Percentiles rank a stretch among this genome's conserved stretches.
phyloP scores from a whole-genome alignment of 2,329 filamentous ascomycete genomes.

The Fusarium piperis region DNA sequence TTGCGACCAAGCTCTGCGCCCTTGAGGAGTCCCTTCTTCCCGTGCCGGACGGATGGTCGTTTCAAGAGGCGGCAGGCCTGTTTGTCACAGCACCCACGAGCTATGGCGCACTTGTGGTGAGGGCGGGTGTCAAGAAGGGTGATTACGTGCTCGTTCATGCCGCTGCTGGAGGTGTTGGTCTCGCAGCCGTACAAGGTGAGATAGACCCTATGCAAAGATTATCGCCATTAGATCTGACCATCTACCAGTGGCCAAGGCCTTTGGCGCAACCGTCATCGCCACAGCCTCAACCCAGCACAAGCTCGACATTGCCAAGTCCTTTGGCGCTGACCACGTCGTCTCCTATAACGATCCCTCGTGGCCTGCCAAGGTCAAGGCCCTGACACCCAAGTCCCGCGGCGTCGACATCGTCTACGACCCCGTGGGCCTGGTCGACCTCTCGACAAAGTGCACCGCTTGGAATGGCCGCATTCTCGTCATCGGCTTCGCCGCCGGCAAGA shows the following conservation, averaged over 20 bases:
- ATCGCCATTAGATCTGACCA: not conserved
- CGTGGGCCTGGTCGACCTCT: conserved; percentile 87
- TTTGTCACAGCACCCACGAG: conserved; percentile 93
- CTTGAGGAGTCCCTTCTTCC: conserved; percentile 74
- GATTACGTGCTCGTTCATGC: conserved; percentile 93
- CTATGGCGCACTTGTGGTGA: conserved; percentile 82
- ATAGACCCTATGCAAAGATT: not conserved
- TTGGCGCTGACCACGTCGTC: conserved; percentile 85
- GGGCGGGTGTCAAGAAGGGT: conserved; percentile 79
- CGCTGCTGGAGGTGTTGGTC: conserved; percentile 88
- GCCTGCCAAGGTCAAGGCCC: conserved; percentile 75
- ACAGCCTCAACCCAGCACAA: conserved; percentile 86
- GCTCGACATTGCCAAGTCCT: conserved; percentile 78
- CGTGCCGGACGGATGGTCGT: conserved; percentile 83
- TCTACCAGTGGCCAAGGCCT: conserved; percentile 80
- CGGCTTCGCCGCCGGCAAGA: conserved; percentile 78
- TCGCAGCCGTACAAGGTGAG: conserved; percentile 84
- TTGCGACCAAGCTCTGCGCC: conserved; percentile 78
- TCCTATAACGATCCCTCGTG: conserved; percentile 76
- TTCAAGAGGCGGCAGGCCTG: conserved; percentile 84
- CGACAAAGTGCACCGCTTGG: conserved; percentile 92
- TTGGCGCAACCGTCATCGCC: conserved; percentile 91
- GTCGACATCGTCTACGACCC: conserved; percentile 97
- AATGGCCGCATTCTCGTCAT: conserved; percentile 89
- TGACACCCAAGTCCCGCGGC: conserved; percentile 76